Evolutionary conservation across 2,329 filamentous ascomycete species (phyloP).

Genomic region (Sclerotinia trifoliorum): DNA sequence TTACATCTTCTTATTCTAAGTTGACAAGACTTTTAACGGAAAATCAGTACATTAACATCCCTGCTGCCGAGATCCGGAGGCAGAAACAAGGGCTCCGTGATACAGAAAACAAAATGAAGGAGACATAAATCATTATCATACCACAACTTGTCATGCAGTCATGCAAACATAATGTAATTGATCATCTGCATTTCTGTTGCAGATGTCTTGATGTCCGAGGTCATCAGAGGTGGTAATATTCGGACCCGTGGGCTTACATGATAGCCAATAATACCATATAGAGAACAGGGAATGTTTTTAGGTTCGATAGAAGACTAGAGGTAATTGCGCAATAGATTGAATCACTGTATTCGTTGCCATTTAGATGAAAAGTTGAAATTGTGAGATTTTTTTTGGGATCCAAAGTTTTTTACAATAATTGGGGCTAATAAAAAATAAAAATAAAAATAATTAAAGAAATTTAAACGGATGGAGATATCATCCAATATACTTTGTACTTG

Average conservation of each 20-base stretch:
- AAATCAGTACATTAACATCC: background rate
- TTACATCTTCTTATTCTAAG: background rate
- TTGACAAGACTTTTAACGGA: background rate
- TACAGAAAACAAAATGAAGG: background rate
- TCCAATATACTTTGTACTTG: too few species aligned
- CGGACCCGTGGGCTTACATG: background rate
- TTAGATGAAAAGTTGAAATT: too few species aligned
- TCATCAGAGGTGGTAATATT: background rate
- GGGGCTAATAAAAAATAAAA: too few species aligned
- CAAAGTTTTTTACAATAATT: too few species aligned
- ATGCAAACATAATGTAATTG: background rate
- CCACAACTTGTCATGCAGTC: background rate
- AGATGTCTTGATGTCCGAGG: background rate
- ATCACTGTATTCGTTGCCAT: too few species aligned
- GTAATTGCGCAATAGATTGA: too few species aligned
- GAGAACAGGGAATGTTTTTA: too few species aligned
- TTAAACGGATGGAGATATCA: too few species aligned
- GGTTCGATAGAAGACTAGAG: too few species aligned
- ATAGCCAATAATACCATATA: background rate
- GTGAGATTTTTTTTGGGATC: too few species aligned
- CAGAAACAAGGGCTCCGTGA: background rate
- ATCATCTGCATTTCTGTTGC: background rate
- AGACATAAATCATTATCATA: background rate
- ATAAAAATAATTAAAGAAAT: too few species aligned
- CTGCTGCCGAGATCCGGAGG: background rate